Base-by-base conservation (phyloP, 1,284 basidiomycete genomes). In the Limonomyces culmigenus region DNA sequence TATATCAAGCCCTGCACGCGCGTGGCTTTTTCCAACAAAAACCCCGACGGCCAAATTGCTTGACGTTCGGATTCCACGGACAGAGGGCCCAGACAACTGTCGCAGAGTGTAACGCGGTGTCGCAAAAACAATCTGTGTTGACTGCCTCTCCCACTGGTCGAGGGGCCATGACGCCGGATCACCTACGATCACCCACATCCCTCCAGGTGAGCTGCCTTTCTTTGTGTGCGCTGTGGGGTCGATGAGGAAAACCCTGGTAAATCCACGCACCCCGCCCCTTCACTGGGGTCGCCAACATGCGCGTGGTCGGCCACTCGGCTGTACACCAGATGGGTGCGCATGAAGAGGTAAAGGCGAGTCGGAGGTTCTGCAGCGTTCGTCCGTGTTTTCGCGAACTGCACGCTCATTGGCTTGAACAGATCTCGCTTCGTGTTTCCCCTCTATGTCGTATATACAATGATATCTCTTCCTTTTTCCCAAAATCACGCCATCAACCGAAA, bases 61-160 rank as follows among this genome's bases (percentile, higher is more conserved):
- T 60, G 46, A 68, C 69, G 67, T 62, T 58, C 50, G 58, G 59
- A 58, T 53, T 48, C 53, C 48, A 70, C 58, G 74, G 67, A 70
- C 62, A 64, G 71, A 73, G 56, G 67, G 80, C 75, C 80, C 80
- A 85, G 81, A 85, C 80, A 84, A 76, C 65, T 68, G 80, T 80
- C 75, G 76, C 50, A 84, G 76, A 84, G 37, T 32, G 46, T 61
- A 46, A 10, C 15, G 4, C 35, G 68, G 51, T 58, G 52, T 62
- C 75, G 75, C 74, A 69, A 84, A 85, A 85, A 85, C 80, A 83
- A 68, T 84, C 78, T 75, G 69, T 70, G 80, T 80, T 71, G 80
- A 81, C 65, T 62, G 79, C 67, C 72, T 61, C 66, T 85, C 79
- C 81, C 80, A 55, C 52, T 69, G 81, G 80, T 85, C 55, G 81